Conservation (phyloP, 805 yeast genomes). For the Vanderwaltozyma verrucispora region DNA sequence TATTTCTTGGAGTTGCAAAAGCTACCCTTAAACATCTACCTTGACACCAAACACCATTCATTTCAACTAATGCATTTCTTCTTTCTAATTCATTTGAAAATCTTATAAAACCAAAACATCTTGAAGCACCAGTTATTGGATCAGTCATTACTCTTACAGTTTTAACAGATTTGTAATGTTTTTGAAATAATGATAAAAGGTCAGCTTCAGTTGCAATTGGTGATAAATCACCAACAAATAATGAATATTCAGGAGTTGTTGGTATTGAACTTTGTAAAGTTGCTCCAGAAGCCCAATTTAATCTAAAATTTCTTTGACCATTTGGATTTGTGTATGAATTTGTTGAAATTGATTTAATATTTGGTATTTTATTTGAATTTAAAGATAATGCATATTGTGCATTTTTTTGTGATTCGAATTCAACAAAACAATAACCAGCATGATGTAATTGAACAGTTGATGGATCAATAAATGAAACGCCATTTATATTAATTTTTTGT, state of each 20-base stretch:
- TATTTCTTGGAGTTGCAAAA: conserved; percentile 63
- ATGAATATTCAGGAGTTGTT: conserved; percentile 63
- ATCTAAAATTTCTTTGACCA: conserved; percentile 51
- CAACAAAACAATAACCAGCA: conserved; percentile 71
- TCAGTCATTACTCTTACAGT: conserved; percentile 83
- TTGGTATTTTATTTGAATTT: conserved; percentile 58
- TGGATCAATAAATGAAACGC: conserved; percentile 26
- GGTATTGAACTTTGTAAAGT: conserved; percentile 61
- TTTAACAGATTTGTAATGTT: conserved; percentile 52
- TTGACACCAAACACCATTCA: conserved; percentile 75
- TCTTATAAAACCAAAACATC: conserved; percentile 76
- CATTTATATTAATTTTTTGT: conserved; percentile 19
- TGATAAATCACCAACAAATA: conserved; percentile 75
- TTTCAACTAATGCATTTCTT: conserved; percentile 54
- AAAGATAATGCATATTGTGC: conserved; percentile 59
- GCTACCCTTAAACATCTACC: conserved; percentile 73
- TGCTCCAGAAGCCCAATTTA: conserved; percentile 82
- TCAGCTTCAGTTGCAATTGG: conserved; percentile 77
- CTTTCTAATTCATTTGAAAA: conserved; percentile 63
- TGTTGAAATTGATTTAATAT: conserved; percentile 22
- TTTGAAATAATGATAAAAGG: conserved; percentile 59
- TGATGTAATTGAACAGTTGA: conserved; percentile 29
- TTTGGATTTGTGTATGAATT: conserved; percentile 24
- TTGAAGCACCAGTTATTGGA: conserved; percentile 64
- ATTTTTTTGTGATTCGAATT: conserved; percentile 56